Conservation (phyloP, 192 early-diverging fungal species). For the Entomortierella chlamydospora region DNA sequence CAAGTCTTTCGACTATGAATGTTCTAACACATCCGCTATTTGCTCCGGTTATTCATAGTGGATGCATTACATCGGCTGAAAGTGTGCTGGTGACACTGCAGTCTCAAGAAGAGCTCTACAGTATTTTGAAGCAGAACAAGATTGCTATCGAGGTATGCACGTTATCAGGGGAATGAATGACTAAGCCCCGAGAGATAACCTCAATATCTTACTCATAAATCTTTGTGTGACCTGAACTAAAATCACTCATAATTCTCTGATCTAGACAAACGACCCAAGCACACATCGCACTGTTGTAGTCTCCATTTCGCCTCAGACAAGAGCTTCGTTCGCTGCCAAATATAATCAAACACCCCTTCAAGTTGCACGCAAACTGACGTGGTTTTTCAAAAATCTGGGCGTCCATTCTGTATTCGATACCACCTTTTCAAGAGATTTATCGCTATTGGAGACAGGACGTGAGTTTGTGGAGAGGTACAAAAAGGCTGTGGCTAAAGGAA, state of each 20-base stretch:
- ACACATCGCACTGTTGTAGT: conserved; percentile 77
- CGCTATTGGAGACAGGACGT: conserved; percentile 82
- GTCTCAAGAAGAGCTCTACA: conserved; percentile 89
- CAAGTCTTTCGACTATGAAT: no score
- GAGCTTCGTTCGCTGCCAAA: conserved; percentile 92
- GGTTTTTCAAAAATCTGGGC: conserved; percentile 84
- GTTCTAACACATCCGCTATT: no score
- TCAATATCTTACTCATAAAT: neutral
- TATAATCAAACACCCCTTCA: conserved; percentile 76
- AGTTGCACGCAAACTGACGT: conserved; percentile 76
- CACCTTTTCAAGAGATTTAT: conserved; percentile 89
- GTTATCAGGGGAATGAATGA: neutral
- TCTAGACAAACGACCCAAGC: conserved; percentile 48
- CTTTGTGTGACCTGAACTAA: neutral
- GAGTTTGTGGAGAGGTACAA: conserved; percentile 90
- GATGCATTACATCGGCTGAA: conserved; percentile 98
- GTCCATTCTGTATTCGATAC: conserved; percentile 91
- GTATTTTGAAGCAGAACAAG: conserved; percentile 71
- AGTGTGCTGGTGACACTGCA: conserved; percentile 93
- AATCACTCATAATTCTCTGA: neutral
- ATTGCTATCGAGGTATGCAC: conserved; percentile 47
- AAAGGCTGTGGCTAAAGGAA: conserved; percentile 53
- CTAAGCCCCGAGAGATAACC: neutral
- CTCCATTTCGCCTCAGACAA: conserved; percentile 89
- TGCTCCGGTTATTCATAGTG: conserved; percentile 68